Percentiles rank a stretch among this genome's conserved stretches.
Evolutionary conservation across 2,329 filamentous ascomycete genomes (phyloP).

Genomic region (Aspergillus pseudonomiae): DNA sequence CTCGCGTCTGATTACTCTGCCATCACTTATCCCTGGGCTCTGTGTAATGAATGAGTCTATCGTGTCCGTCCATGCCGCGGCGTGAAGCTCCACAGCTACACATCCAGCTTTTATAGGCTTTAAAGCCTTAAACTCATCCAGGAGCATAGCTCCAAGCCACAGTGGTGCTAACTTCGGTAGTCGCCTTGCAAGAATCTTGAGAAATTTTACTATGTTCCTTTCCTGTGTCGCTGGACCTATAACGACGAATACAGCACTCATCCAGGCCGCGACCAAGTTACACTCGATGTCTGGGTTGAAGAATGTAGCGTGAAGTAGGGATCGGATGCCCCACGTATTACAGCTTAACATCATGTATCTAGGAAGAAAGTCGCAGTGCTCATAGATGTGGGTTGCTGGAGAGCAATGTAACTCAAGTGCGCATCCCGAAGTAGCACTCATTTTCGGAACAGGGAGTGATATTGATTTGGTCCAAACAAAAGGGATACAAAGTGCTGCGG

Average conservation of each 20-base stretch:
- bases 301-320: constrained; percentile 26
- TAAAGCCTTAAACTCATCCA: constrained; percentile 14
- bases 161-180: constrained; percentile 7
- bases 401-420: not conserved
- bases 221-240: not conserved
- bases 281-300: constrained; percentile 28
- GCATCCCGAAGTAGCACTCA: not conserved
- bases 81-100: constrained; percentile 19
- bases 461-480: constrained; percentile 10
- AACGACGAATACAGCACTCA: constrained; percentile 23
- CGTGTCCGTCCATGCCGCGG: constrained; percentile 23
- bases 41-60: constrained; percentile 23
- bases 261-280: constrained; percentile 28
- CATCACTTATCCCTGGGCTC: not conserved
- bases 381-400: not conserved
- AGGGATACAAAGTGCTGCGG: constrained; percentile 25
- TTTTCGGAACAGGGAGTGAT: constrained; percentile 23
- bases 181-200: not conserved
- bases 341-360: constrained; percentile 15
- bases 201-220: not conserved
- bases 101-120: constrained; percentile 15
- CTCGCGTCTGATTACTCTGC: constrained; percentile 17
- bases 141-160: constrained; percentile 26
- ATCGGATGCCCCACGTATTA: constrained; percentile 26
- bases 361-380: not conserved